Percentiles rank a stretch among this genome's conserved stretches.
Evolutionary conservation across 306 rosid genomes (phyloP).

Genomic region (Hippophae tibetana): DNA sequence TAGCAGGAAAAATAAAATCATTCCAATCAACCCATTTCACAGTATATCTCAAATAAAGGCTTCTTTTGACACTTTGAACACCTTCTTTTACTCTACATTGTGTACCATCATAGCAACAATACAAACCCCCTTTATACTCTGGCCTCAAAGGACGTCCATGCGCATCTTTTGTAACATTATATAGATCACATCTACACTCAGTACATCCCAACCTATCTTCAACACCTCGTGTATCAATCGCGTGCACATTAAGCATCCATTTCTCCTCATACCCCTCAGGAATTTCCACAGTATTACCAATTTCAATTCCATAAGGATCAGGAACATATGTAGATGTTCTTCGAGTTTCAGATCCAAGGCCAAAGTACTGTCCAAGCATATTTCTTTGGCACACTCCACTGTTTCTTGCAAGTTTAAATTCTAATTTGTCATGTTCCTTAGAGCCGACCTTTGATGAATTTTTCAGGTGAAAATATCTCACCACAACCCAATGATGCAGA

Average conservation of each 20-base stretch:
- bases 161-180: slow-evolving; percentile 41
- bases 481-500: slow-evolving; percentile 62
- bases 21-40: slow-evolving; percentile 75
- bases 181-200: slow-evolving; percentile 61
- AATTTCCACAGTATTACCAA: slow-evolving; percentile 45
- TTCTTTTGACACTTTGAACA: slow-evolving; percentile 35
- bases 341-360: slow-evolving; percentile 66
- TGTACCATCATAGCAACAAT: slow-evolving; percentile 46
- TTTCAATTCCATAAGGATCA: slow-evolving; percentile 54
- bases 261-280: slow-evolving; percentile 61
- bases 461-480: slow-evolving; percentile 12
- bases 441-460: slow-evolving; percentile 13
- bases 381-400: slow-evolving; percentile 43
- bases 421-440: slow-evolving; percentile 7
- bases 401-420: slow-evolving; percentile 19
- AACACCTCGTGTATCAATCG: slow-evolving; percentile 59
- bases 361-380: slow-evolving; percentile 35
- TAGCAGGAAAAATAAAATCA: slow-evolving; percentile 45
- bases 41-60: slow-evolving; percentile 54
- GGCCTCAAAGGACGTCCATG: slow-evolving; percentile 27
- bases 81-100: slow-evolving; percentile 48
- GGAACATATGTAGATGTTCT: slow-evolving; percentile 46
- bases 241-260: slow-evolving; percentile 66
- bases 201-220: slow-evolving; percentile 50
- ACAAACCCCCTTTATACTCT: slow-evolving; percentile 46